These are phyloP conservation scores for Debaryomyces fabryi DNA, from an alignment of 1,139 yeast genomes.

Conservation along the genomic window DNA sequence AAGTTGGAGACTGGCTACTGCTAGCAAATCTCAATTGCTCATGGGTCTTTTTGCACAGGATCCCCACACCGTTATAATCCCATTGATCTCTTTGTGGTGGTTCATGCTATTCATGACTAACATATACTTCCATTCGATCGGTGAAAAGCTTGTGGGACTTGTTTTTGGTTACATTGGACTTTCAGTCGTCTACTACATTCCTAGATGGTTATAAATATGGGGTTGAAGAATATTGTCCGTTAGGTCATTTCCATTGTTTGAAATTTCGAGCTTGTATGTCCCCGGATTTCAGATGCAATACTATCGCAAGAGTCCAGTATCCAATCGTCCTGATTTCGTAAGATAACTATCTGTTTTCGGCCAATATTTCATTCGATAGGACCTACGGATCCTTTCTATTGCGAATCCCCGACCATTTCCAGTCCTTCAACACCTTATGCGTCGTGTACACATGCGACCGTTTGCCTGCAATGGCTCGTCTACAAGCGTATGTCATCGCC, in stretches of 20 bases:
- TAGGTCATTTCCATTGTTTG: too few species aligned
- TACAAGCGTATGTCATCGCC: not conserved
- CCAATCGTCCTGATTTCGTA: not conserved
- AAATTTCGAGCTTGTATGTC: not conserved
- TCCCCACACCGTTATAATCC: slow-evolving; percentile 48
- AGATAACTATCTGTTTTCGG: not conserved
- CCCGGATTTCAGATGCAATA: not conserved
- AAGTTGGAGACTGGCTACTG: not conserved
- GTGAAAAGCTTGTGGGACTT: slow-evolving; percentile 72
- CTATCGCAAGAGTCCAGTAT: not conserved
- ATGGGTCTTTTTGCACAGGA: slow-evolving; percentile 23
- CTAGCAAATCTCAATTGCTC: not conserved
- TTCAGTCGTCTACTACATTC: slow-evolving; percentile 38
- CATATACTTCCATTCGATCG: slow-evolving; percentile 78
- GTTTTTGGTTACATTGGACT: slow-evolving; percentile 59
- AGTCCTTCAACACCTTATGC: not conserved
- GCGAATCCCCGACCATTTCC: not conserved
- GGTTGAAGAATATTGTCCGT: not conserved
- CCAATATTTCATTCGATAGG: not conserved
- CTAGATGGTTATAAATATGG: slow-evolving; percentile 20
- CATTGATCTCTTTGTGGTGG: slow-evolving; percentile 66
- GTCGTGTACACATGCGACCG: not conserved
- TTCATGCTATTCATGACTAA: slow-evolving; percentile 89
- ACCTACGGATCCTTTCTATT: not conserved
- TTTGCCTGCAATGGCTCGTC: not conserved